Conservation (phyloP, 2,329 filamentous ascomycete genomes). For the Xylariaceae sp. region DNA sequence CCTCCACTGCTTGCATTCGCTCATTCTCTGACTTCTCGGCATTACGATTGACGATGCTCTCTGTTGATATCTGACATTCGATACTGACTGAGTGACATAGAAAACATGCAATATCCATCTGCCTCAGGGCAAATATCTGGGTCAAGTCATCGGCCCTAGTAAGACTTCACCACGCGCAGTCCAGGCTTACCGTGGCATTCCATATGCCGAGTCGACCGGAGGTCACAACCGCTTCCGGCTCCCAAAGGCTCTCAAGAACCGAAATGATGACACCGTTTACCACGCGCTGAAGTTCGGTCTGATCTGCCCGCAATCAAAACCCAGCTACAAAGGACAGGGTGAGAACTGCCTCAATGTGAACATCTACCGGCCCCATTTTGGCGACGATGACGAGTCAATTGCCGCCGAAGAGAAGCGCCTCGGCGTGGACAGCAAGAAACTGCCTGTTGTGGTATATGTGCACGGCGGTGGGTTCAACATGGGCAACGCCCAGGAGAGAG, state of each 20-base stretch:
- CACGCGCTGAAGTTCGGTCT: conserved; percentile 33
- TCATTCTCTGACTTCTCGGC: background rate
- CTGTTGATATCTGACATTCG: background rate
- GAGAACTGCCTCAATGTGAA: conserved; percentile 53
- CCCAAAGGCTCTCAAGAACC: conserved; percentile 33
- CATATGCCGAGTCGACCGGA: conserved; percentile 39
- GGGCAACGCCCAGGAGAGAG: conserved; percentile 47
- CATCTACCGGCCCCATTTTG: conserved; percentile 40
- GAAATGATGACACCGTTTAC: conserved; percentile 31
- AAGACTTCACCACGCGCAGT: conserved; percentile 36
- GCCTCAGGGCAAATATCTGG: conserved; percentile 39
- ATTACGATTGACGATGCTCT: background rate
- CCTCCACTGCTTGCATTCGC: background rate
- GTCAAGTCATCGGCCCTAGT: conserved; percentile 31
- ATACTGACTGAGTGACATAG: conserved; percentile 23
- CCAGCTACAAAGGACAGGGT: conserved; percentile 30
- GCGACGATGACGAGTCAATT: conserved; percentile 23
- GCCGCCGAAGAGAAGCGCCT: conserved; percentile 24
- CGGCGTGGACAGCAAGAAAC: conserved; percentile 24
- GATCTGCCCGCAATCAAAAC: conserved; percentile 32
- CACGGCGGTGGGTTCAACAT: conserved; percentile 61
- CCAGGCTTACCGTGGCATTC: conserved; percentile 46
- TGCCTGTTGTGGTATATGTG: conserved; percentile 55
- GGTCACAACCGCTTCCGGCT: conserved; percentile 43
- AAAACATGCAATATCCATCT: conserved; percentile 31